Conservation (phyloP, 495 filamentous ascomycete species). For the Antarctomyces pellizariae region DNA sequence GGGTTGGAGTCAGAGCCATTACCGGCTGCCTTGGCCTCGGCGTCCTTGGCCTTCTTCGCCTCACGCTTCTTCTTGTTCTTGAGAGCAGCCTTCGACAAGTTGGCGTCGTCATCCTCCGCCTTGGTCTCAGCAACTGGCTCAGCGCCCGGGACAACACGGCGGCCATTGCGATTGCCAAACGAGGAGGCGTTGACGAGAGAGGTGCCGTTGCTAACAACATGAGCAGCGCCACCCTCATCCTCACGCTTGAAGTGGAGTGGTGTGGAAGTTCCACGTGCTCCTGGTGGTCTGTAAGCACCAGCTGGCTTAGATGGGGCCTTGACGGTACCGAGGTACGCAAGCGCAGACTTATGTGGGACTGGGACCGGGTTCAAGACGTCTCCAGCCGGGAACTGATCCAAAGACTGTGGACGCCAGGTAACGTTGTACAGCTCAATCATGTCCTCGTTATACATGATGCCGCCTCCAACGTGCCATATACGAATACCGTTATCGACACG, state of each 20-base stretch:
- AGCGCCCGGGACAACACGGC: slow-evolving; percentile 29
- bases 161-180: slow-evolving; percentile 45
- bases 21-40: slow-evolving; percentile 27
- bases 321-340: slow-evolving; percentile 57
- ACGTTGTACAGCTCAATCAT: slow-evolving; percentile 88
- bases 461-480: slow-evolving; percentile 81
- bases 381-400: slow-evolving; percentile 31
- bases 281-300: slow-evolving; percentile 90
- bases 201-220: slow-evolving; percentile 52
- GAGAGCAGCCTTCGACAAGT: slow-evolving; percentile 61
- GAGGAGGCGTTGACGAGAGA: slow-evolving; percentile 41
- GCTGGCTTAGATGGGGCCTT: slow-evolving; percentile 88
- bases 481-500: slow-evolving; percentile 92
- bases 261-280: slow-evolving; percentile 68
- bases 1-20: slow-evolving; percentile 16
- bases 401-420: slow-evolving; percentile 59
- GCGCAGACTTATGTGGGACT: slow-evolving; percentile 59
- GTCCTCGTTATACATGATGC: slow-evolving; percentile 84
- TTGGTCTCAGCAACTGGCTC: slow-evolving; percentile 31
- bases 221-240: slow-evolving; percentile 85
- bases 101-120: slow-evolving; percentile 42
- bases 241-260: slow-evolving; percentile 93
- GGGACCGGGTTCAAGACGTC: slow-evolving; percentile 61
- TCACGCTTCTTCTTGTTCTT: slow-evolving; percentile 99
- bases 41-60: slow-evolving; percentile 78